Base-by-base conservation (phyloP, 352 stramenopile genomes). In the Pythium phragmiticola region DNA sequence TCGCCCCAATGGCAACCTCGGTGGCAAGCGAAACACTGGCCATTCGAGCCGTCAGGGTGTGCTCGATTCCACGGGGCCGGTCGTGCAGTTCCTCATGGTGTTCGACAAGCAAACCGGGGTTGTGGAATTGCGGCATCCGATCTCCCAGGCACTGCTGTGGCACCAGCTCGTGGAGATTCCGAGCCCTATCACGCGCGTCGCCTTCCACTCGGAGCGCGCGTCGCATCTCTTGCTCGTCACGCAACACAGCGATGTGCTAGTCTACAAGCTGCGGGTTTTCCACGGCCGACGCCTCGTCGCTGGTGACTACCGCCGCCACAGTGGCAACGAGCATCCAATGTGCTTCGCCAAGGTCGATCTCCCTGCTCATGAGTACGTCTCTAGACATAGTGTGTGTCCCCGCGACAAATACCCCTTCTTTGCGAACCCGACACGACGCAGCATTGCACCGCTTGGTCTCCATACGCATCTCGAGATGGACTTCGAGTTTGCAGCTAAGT, bases 201-300 rank as follows among this genome's bases (percentile, higher is more conserved):
- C 37, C n/a, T 66, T 73, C 49, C 66, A 73, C 43, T 68, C 60
- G 34, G 67, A 69, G 45, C 67, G 67, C 11, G 37, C 61, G 0
- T 46, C 56, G 0, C 51, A 64, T 42, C 50, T 73, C 8, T 26
- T 60, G 6, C n/a, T 73, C 21, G 21, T 61, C 19, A 73, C 61
- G 4, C 5, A 5, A 6, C 37, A 39, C 17, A 53, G 50, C 6
- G 43, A 56, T 3, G 23, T 73, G 0, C 4, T 67, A 5, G 19
- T 57, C 17, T 73, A 73, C 53, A 64, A 66, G 19, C 39, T 69
- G 23, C 67, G 67, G 4, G 54, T 73, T 0, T 69, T 69, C 39
- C 61, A 69, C 34, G 57, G 60, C 11, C 42, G 67, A 37, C 67
- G 67, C 8, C 41, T 67, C 7, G 47, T 66, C 14, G 54, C 57